Percentiles rank a stretch among this genome's conserved stretches.
Conservation (phyloP, 495 filamentous ascomycete species). For the Aspergillus mulundensis region DNA sequence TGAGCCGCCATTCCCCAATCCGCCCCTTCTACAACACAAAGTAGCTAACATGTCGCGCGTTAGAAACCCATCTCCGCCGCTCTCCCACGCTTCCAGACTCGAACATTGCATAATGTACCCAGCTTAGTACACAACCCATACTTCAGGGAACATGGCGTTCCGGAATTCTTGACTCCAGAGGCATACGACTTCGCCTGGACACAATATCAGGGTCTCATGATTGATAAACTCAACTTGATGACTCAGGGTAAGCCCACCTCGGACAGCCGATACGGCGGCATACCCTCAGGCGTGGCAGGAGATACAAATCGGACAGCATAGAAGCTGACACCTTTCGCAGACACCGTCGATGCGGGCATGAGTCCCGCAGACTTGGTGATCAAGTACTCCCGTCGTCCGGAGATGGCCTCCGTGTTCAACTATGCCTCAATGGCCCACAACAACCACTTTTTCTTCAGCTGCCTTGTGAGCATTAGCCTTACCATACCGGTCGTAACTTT, state of each 20-base stretch:
- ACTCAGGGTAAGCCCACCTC: constrained; percentile 59
- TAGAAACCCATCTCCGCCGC: constrained; percentile 41
- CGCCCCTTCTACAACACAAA: neutral
- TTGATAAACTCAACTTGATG: constrained; percentile 70
- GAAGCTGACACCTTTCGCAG: constrained; percentile 18
- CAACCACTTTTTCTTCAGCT: constrained; percentile 92
- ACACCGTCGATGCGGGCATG: constrained; percentile 54
- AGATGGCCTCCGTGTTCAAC: constrained; percentile 80
- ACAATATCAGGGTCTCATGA: constrained; percentile 68
- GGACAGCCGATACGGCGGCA: neutral
- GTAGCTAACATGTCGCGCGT: constrained; percentile 21
- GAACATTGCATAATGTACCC: constrained; percentile 54
- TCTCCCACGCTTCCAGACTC: constrained; percentile 40
- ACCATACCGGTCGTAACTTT: neutral
- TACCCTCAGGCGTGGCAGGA: too few species aligned
- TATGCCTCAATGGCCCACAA: constrained; percentile 93
- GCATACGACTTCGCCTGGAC: constrained; percentile 76
- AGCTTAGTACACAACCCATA: constrained; percentile 50
- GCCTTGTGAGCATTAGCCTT: constrained; percentile 43
- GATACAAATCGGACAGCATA: neutral
- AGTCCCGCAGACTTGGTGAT: constrained; percentile 65
- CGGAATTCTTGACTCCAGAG: constrained; percentile 58
- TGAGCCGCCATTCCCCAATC: constrained; percentile 17
- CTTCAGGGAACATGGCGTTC: constrained; percentile 57
- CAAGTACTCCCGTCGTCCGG: constrained; percentile 71